Conservation (phyloP, 73 alveolate genomes). For the Stentor coeruleus region DNA sequence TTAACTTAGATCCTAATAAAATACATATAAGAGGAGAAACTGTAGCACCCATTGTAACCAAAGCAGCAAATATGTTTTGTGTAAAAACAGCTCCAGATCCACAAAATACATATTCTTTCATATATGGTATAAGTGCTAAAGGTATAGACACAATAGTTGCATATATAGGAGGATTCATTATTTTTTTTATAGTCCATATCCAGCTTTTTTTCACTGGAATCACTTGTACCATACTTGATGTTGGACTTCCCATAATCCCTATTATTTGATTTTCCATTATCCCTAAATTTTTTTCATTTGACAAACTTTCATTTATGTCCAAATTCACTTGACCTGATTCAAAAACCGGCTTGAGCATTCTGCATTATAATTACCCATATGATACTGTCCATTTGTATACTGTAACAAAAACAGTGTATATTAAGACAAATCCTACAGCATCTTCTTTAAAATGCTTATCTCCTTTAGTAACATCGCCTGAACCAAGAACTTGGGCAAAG, state of each 20-base stretch:
- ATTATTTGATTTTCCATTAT: not conserved
- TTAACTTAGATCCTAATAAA: not conserved
- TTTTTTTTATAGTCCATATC: not conserved
- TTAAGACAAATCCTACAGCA: not conserved
- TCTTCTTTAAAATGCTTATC: not conserved
- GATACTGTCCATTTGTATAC: constrained; percentile 1
- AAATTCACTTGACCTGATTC: too few species aligned
- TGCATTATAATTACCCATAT: not conserved
- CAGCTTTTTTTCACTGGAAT: not conserved
- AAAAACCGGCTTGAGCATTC: constrained; percentile 12
- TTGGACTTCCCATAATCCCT: not conserved
- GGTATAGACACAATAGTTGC: not conserved
- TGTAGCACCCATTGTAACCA: not conserved
- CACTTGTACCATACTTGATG: not conserved
- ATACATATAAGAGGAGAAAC: not conserved
- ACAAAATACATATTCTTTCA: not conserved
- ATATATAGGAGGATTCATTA: not conserved
- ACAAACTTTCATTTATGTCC: too few species aligned
- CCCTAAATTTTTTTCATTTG: not conserved
- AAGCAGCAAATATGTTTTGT: not conserved
- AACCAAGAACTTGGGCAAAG: not conserved
- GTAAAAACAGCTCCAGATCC: not conserved
- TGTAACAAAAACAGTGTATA: constrained; percentile 7
- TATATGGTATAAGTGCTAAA: constrained; percentile 8
- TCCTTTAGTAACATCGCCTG: not conserved